Conservation (phyloP, 2,329 filamentous ascomycete species). For the Phaeosphaeriaceae sp. region DNA sequence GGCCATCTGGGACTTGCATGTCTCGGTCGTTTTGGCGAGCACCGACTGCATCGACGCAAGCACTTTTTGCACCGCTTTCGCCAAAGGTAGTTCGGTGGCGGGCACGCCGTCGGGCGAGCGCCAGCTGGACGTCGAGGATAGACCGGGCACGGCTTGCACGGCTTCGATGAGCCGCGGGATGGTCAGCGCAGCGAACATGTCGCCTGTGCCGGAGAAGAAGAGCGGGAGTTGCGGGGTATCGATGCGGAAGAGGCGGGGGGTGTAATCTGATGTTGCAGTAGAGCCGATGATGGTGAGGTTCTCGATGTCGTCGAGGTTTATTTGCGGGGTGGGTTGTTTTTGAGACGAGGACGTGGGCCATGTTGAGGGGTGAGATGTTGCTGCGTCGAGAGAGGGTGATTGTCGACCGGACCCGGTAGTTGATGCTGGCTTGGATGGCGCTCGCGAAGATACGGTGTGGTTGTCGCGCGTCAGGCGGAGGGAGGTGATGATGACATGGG, state of each 20-base stretch:
- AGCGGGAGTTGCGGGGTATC: slow-evolving; percentile 86
- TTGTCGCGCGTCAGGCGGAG: slow-evolving; percentile 70
- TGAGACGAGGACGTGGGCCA: slow-evolving; percentile 11
- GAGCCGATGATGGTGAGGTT: slow-evolving; percentile 78
- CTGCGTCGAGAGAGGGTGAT: slow-evolving; percentile 29
- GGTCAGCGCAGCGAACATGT: slow-evolving; percentile 96
- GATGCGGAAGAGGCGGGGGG: slow-evolving; percentile 85
- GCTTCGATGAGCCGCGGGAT: slow-evolving; percentile 88
- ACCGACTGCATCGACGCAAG: slow-evolving; percentile 92
- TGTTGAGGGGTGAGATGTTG: slow-evolving; percentile 20
- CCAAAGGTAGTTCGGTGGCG: slow-evolving; percentile 78
- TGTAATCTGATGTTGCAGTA: slow-evolving; percentile 68
- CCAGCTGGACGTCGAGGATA: slow-evolving; percentile 72
- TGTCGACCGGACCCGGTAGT: slow-evolving; percentile 33
- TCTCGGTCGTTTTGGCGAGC: slow-evolving; percentile 69
- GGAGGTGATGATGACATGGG: slow-evolving; percentile 92
- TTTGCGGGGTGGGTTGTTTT: slow-evolving; percentile 2
- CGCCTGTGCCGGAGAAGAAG: slow-evolving; percentile 95
- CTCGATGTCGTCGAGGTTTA: slow-evolving; percentile 22
- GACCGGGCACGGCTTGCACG: slow-evolving; percentile 58
- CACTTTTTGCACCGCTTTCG: slow-evolving; percentile 83
- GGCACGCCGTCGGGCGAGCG: slow-evolving; percentile 74
- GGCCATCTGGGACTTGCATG: slow-evolving; percentile 70
- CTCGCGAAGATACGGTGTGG: slow-evolving; percentile 47
- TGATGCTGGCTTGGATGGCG: slow-evolving; percentile 36